phyloP scores from a whole-genome alignment of 2,329 filamentous ascomycete species.

The Colletotrichum tropicicola region DNA sequence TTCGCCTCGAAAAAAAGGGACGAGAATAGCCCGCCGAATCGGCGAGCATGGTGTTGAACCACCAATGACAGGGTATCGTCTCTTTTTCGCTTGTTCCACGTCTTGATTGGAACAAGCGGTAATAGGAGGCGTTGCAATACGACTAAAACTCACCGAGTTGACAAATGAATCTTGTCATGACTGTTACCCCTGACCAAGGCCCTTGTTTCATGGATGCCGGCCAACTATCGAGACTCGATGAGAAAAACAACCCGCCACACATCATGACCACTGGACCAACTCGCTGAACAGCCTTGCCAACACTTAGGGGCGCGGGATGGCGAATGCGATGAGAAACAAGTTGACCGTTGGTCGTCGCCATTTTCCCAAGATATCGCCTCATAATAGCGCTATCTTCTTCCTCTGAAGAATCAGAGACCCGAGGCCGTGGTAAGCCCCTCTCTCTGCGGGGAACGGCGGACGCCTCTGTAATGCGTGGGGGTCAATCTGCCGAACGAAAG shows the following conservation, averaged over 20 bases:
- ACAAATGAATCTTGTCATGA: no score
- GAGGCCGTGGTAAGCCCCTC: slow-evolving; percentile 2
- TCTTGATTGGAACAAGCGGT: neutral
- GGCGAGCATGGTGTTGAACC: neutral
- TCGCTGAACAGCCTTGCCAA: no score
- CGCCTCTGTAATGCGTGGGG: slow-evolving; percentile 12
- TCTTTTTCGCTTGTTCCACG: neutral
- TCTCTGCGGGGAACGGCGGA: neutral
- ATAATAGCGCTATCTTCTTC: slow-evolving; percentile 3
- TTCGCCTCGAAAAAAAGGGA: neutral
- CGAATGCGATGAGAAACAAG: neutral
- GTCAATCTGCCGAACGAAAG: neutral
- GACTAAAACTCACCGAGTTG: no score
- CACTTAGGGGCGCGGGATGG: neutral
- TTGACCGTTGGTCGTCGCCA: slow-evolving; percentile 17
- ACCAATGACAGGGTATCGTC: no score
- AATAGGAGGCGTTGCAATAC: no score
- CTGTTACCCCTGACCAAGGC: no score
- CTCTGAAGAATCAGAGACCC: no score
- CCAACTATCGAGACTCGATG: no score
- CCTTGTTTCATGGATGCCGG: no score
- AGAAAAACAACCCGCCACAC: no score
- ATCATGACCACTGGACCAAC: no score
- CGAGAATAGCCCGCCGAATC: neutral
- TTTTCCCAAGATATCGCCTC: slow-evolving; percentile 4